These are phyloP conservation scores for Pterulicium gracile DNA, from an alignment of 1,284 basidiomycete species.

Conservation along the genomic window DNA sequence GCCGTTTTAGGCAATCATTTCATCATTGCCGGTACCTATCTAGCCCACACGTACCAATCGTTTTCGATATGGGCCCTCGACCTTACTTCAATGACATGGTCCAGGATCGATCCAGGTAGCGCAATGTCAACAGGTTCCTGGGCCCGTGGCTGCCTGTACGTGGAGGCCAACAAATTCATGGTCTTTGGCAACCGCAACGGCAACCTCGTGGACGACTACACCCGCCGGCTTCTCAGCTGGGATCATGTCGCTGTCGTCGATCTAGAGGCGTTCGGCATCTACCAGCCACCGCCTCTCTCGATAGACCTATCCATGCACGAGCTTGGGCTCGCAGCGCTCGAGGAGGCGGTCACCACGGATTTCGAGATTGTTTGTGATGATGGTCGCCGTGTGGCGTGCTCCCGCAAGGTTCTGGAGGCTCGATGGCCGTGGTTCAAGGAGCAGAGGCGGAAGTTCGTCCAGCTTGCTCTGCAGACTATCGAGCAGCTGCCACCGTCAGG, in stretches of 20 bases:
- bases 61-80: conserved; percentile 90
- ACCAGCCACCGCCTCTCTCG: conserved; percentile 69
- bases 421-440: conserved; percentile 92
- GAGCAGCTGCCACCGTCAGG: conserved; percentile 37
- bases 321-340: conserved; percentile 68
- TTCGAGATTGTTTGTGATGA: conserved; percentile 91
- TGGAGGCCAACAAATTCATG: conserved; percentile 69
- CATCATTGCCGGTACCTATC: conserved; percentile 83
- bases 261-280: conserved; percentile 88
- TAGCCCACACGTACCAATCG: conserved; percentile 81
- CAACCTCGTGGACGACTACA: conserved; percentile 87
- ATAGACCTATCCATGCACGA: conserved; percentile 66
- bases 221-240: conserved; percentile 82
- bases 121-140: conserved; percentile 75
- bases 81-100: conserved; percentile 72
- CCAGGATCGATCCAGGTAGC: conserved; percentile 74
- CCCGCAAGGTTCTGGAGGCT: conserved; percentile 71
- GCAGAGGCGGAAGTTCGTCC: conserved; percentile 48
- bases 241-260: conserved; percentile 87
- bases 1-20: conserved; percentile 82
- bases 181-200: conserved; percentile 84
- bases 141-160: conserved; percentile 82
- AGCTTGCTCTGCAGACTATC: conserved; percentile 41
- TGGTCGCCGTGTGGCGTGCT: conserved; percentile 73
- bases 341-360: conserved; percentile 69